phyloP scores from a whole-genome alignment of 116 monocot genomes.

The Phalaenopsis hybrid region DNA sequence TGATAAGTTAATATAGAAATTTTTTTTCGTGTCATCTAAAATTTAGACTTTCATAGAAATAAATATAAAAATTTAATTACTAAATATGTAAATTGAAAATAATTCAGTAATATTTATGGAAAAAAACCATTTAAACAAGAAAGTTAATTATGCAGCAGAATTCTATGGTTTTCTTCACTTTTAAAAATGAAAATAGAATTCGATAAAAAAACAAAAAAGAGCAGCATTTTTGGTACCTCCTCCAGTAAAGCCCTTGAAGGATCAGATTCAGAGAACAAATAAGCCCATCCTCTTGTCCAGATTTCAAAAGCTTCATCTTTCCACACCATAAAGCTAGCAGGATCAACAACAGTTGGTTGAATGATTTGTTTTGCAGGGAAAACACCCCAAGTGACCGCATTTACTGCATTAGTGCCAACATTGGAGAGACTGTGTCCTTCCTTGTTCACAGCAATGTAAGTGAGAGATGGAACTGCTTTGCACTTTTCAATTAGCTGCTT shows the following conservation, averaged over 20 bases:
- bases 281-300: constrained; percentile 72
- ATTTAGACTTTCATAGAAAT: too few species aligned
- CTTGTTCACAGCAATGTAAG: constrained; percentile 71
- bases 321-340: constrained; percentile 79
- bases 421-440: constrained; percentile 64
- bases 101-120: too few species aligned
- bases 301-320: constrained; percentile 94
- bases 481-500: constrained; percentile 53
- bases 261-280: constrained; percentile 70
- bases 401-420: constrained; percentile 48
- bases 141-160: too few species aligned
- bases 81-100: too few species aligned
- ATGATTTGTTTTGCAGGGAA: constrained; percentile 88
- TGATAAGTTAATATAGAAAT: too few species aligned
- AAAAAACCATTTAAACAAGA: too few species aligned
- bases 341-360: constrained; percentile 82
- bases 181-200: too few species aligned
- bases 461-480: constrained; percentile 54
- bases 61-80: too few species aligned
- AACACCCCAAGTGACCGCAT: constrained; percentile 94
- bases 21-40: too few species aligned
- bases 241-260: constrained; percentile 56
- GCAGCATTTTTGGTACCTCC: constrained; percentile 19
- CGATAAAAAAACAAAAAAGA: too few species aligned
- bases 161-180: too few species aligned